These are phyloP conservation scores for Boletus tomentosulus DNA, from an alignment of 768 basidiomycete genomes.

Conservation along the genomic window DNA sequence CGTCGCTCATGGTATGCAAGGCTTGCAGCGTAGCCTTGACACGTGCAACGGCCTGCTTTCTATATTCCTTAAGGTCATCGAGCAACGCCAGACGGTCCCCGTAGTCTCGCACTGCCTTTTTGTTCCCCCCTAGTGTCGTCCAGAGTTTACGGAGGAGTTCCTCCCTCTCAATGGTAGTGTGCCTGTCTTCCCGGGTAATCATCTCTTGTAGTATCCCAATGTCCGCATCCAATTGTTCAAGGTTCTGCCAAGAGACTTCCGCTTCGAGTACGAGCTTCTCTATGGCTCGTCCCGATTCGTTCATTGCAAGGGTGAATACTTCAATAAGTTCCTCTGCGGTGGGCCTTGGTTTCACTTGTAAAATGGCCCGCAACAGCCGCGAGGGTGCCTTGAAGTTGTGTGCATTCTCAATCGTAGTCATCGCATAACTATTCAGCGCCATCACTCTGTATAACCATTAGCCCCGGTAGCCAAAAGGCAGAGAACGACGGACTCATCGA, in stretches of 20 bases:
- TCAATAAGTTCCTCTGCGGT: constrained; percentile 44
- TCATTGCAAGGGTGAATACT: constrained; percentile 63
- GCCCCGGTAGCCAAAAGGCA: neutral
- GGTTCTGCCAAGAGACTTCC: constrained; percentile 48
- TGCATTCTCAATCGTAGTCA: constrained; percentile 48
- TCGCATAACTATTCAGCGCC: constrained; percentile 70
- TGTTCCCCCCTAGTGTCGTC: constrained; percentile 66
- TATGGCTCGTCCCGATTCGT: constrained; percentile 49
- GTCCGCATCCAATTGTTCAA: constrained; percentile 60
- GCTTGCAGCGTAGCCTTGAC: constrained; percentile 64
- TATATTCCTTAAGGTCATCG: constrained; percentile 50
- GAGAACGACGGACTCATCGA: constrained; percentile 56
- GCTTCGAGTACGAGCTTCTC: constrained; percentile 64
- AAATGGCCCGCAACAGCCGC: constrained; percentile 32
- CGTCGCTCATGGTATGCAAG: constrained; percentile 59
- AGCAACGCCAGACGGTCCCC: constrained; percentile 52
- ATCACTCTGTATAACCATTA: constrained; percentile 48
- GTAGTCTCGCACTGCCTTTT: constrained; percentile 43
- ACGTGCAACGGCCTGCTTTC: constrained; percentile 58
- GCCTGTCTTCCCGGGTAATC: constrained; percentile 52
- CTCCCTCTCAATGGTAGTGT: constrained; percentile 41
- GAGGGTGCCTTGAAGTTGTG: constrained; percentile 26
- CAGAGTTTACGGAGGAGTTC: constrained; percentile 64
- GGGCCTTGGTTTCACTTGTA: constrained; percentile 35
- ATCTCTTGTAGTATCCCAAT: constrained; percentile 55